phyloP scores from a whole-genome alignment of 352 stramenopile species.

The Phytopythium montanum region DNA sequence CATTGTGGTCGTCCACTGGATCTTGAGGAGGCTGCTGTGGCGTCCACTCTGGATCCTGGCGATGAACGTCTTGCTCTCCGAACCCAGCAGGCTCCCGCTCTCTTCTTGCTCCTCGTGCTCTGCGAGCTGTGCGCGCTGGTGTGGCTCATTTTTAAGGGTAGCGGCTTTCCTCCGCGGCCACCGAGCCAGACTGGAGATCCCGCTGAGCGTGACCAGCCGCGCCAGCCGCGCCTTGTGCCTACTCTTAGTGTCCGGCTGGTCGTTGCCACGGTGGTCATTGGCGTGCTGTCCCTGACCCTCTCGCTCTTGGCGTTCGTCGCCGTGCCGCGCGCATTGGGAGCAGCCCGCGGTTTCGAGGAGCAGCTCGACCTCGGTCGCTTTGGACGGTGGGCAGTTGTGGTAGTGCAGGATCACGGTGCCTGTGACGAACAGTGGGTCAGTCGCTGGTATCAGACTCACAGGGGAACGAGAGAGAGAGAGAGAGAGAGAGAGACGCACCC shows the following conservation, averaged over 20 bases:
- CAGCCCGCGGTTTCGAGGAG: slow-evolving; percentile 49
- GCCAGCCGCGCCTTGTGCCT: slow-evolving; percentile 10
- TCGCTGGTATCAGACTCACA: background rate
- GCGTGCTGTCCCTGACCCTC: slow-evolving; percentile 15
- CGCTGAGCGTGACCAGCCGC: slow-evolving; percentile 31
- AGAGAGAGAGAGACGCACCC: slow-evolving; percentile 23
- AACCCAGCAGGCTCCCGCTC: background rate
- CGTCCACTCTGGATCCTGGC: slow-evolving; percentile 20
- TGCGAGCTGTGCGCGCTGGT: background rate
- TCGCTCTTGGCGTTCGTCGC: slow-evolving; percentile 14
- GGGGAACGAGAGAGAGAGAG: background rate
- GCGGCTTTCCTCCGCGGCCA: slow-evolving; percentile 24
- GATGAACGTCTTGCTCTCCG: slow-evolving; percentile 27
- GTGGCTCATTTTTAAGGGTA: background rate
- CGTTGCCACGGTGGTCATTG: slow-evolving; percentile 10
- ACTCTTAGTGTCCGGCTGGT: background rate
- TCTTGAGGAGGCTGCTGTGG: slow-evolving; percentile 30
- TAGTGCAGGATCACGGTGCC: slow-evolving; percentile 78
- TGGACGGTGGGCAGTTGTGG: slow-evolving; percentile 44
- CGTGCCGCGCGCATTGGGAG: slow-evolving; percentile 13
- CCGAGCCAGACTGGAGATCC: slow-evolving; percentile 25
- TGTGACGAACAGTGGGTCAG: slow-evolving; percentile 6
- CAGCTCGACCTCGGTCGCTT: slow-evolving; percentile 45
- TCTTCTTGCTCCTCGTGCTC: background rate
- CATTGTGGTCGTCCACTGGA: slow-evolving; percentile 20